Conservation (phyloP, 306 rosid genomes). For the Macrotyloma uniflorum region DNA sequence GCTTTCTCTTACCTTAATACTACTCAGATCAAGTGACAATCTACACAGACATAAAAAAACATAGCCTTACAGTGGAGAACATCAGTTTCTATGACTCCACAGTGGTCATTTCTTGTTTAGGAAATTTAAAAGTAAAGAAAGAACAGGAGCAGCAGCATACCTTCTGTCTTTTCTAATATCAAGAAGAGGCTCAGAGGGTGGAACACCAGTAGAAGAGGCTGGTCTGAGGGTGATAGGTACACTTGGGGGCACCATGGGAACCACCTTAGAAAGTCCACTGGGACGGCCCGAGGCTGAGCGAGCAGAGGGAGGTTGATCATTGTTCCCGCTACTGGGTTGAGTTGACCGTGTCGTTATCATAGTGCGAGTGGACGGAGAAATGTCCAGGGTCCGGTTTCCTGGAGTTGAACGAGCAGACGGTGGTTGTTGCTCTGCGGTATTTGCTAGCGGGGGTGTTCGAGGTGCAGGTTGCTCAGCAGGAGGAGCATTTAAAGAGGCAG, state of each 20-base stretch:
- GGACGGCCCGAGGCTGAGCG: slow-evolving; percentile 59
- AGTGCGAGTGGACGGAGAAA: slow-evolving; percentile 60
- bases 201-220: slow-evolving; percentile 37
- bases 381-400: slow-evolving; percentile 48
- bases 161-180: slow-evolving; percentile 70
- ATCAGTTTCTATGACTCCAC: neutral
- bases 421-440: slow-evolving; percentile 49
- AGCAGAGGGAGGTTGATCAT: slow-evolving; percentile 67
- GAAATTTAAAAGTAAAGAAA: neutral
- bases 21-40: slow-evolving; percentile 83
- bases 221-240: slow-evolving; percentile 78
- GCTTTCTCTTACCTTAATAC: slow-evolving; percentile 68
- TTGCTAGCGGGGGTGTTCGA: slow-evolving; percentile 46
- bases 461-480: slow-evolving; percentile 55
- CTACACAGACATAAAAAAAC: slow-evolving; percentile 52
- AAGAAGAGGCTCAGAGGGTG: slow-evolving; percentile 42
- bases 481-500: slow-evolving; percentile 31
- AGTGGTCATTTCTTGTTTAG: neutral
- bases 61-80: neutral
- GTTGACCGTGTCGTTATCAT: slow-evolving; percentile 41
- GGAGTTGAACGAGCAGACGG: slow-evolving; percentile 47
- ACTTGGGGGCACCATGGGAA: slow-evolving; percentile 71
- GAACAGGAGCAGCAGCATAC: slow-evolving; percentile 34
- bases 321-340: slow-evolving; percentile 31
- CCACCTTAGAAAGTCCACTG: slow-evolving; percentile 54